Percentiles rank a stretch among this genome's conserved stretches.
These are phyloP conservation scores for Phytophthora fragariaefolia DNA, from an alignment of 352 stramenopile species.

Conservation along the genomic window DNA sequence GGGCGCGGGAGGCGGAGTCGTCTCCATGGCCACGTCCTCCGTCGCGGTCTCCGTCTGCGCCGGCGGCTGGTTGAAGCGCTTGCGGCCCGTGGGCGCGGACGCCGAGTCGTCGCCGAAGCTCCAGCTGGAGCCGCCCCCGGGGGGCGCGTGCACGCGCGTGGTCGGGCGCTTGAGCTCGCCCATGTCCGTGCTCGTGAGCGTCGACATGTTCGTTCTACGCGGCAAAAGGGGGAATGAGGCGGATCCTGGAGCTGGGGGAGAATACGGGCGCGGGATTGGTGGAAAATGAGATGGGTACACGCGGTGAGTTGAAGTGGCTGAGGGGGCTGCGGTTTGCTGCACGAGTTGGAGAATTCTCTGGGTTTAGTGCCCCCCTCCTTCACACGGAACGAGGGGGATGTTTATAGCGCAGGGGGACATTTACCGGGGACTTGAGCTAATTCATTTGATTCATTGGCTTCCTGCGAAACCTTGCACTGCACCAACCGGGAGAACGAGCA, in stretches of 20 bases:
- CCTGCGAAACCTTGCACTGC: no score
- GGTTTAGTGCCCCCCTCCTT: no score
- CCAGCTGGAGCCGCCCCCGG: conserved; percentile 79
- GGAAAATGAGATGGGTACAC: conserved; percentile 3
- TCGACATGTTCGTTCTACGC: conserved; percentile 60
- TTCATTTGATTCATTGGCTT: no score
- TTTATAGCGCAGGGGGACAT: no score
- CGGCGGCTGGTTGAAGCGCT: conserved; percentile 29
- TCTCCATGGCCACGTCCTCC: conserved; percentile 27
- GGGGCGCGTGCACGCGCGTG: conserved; percentile 80
- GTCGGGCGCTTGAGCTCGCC: conserved; percentile 82
- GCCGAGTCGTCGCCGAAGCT: conserved; percentile 60
- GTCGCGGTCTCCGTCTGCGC: not conserved
- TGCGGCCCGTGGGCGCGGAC: conserved; percentile 24
- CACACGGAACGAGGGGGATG: no score
- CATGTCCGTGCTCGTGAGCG: conserved; percentile 84
- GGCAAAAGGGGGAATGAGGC: conserved; percentile 1
- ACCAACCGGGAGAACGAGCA: no score
- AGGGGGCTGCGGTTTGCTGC: not conserved
- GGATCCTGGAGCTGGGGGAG: not conserved
- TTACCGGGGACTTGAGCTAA: no score
- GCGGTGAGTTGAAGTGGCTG: not conserved
- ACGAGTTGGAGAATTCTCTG: no score
- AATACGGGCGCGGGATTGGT: not conserved
- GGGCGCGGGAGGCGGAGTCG: conserved; percentile 21